phyloP scores from a whole-genome alignment of 768 basidiomycete species.

The Pholiota conissans region DNA sequence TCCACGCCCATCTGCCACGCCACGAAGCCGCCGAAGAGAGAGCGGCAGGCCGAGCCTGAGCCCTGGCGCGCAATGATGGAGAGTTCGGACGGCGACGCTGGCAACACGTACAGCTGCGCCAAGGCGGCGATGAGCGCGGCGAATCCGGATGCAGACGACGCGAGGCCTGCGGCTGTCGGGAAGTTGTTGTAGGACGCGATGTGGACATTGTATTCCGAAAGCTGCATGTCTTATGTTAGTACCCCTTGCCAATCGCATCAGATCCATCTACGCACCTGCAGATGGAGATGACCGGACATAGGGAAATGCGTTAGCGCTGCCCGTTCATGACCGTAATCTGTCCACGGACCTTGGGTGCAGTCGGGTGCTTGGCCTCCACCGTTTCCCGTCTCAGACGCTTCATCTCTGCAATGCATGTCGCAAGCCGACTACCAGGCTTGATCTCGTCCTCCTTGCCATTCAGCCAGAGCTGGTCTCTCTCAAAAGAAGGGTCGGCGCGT shows the following conservation, averaged over 20 bases:
- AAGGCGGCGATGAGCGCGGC: conserved; percentile 93
- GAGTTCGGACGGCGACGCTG: conserved; percentile 74
- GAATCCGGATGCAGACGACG: conserved; percentile 96
- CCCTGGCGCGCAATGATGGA: conserved; percentile 96
- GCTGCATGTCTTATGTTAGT: conserved; percentile 36
- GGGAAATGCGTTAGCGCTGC: neutral
- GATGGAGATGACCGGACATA: neutral
- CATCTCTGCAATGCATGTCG: conserved; percentile 87
- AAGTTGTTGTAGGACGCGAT: conserved; percentile 98
- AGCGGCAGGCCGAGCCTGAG: conserved; percentile 96
- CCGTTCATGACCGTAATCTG: neutral
- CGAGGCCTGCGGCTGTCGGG: conserved; percentile 97
- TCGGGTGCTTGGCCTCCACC: conserved; percentile 70
- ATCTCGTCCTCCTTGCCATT: conserved; percentile 93
- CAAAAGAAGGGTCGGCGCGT: conserved; percentile 74
- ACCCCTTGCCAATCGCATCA: neutral
- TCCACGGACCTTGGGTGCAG: conserved; percentile 60
- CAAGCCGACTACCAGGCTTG: conserved; percentile 73
- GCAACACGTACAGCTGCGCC: conserved; percentile 82
- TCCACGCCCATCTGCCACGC: conserved; percentile 83
- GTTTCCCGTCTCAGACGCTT: conserved; percentile 67
- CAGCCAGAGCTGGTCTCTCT: conserved; percentile 85
- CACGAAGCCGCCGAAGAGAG: conserved; percentile 96
- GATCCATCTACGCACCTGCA: neutral
- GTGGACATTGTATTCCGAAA: conserved; percentile 76